These are phyloP conservation scores for Vitis hybrid DNA, from an alignment of 177 flowering plant genomes.

Conservation along the genomic window DNA sequence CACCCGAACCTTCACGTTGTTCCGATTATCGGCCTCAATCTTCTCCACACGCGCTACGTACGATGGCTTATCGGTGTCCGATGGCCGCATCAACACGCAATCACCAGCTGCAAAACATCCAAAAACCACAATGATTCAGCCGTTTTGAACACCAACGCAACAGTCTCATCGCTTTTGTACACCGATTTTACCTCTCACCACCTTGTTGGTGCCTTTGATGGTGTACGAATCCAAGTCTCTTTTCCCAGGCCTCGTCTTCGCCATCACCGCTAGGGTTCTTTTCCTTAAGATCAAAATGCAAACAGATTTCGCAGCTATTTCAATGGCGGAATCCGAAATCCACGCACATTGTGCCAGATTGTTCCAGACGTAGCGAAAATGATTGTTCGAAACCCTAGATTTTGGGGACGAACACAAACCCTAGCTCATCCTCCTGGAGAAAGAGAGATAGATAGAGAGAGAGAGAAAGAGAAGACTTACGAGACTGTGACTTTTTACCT, in stretches of 20 bases:
- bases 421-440: slow-evolving; percentile 9
- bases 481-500: neutral
- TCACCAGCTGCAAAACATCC: slow-evolving; percentile 52
- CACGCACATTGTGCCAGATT: neutral
- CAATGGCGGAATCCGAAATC: neutral
- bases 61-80: slow-evolving; percentile 61
- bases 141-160: neutral
- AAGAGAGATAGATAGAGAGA: slow-evolving; percentile 1
- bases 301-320: neutral
- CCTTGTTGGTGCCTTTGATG: slow-evolving; percentile 55
- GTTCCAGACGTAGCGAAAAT: neutral
- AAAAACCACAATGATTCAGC: neutral
- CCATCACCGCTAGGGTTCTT: slow-evolving; percentile 28
- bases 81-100: slow-evolving; percentile 67
- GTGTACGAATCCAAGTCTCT: slow-evolving; percentile 52
- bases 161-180: too few relatives aligned
- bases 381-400: neutral
- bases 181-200: slow-evolving; percentile 38
- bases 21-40: slow-evolving; percentile 56
- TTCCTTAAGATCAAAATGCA: too few relatives aligned
- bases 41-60: slow-evolving; percentile 69
- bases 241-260: slow-evolving; percentile 45
- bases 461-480: neutral
- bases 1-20: slow-evolving; percentile 59
- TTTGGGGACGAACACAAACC: slow-evolving; percentile 12